Evolutionary conservation across 2,329 filamentous ascomycete species (phyloP).

Genomic region (Phialemonium atrogriseum): DNA sequence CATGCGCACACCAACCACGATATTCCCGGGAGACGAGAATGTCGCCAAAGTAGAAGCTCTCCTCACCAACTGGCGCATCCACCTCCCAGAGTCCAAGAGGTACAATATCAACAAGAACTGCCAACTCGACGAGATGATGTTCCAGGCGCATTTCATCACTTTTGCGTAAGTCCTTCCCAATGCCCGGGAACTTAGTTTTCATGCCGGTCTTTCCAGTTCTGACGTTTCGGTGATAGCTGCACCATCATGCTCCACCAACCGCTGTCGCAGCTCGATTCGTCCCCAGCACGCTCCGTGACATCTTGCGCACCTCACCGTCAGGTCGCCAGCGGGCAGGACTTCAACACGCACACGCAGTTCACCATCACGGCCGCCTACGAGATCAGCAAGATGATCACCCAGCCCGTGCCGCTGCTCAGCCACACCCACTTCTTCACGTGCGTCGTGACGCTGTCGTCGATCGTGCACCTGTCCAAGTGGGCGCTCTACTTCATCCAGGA

Average conservation of each 20-base stretch:
- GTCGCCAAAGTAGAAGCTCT: constrained; percentile 42
- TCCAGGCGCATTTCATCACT: constrained; percentile 79
- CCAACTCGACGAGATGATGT: constrained; percentile 79
- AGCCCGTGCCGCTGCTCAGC: constrained; percentile 61
- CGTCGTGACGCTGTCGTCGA: constrained; percentile 67
- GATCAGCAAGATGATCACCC: constrained; percentile 65
- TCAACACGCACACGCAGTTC: constrained; percentile 67
- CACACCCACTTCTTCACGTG: constrained; percentile 84
- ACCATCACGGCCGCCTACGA: constrained; percentile 72
- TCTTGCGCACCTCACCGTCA: constrained; percentile 56
- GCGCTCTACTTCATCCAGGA: constrained; percentile 53
- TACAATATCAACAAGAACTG: constrained; percentile 62
- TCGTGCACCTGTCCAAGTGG: constrained; percentile 77
- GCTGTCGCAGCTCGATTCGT: constrained; percentile 64
- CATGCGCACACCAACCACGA: constrained; percentile 47
- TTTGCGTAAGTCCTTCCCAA: constrained; percentile 34
- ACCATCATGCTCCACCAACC: constrained; percentile 74
- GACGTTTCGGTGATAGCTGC: constrained; percentile 28
- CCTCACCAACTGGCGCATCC: constrained; percentile 67
- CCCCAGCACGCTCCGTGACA: constrained; percentile 48
- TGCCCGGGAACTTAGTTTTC: background rate
- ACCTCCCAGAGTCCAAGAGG: constrained; percentile 65
- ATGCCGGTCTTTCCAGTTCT: background rate
- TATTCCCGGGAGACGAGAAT: constrained; percentile 45
- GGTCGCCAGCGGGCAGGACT: constrained; percentile 39